Base-by-base conservation (phyloP, 1,139 yeast genomes). In the Debaryomycetaceae sp. region DNA sequence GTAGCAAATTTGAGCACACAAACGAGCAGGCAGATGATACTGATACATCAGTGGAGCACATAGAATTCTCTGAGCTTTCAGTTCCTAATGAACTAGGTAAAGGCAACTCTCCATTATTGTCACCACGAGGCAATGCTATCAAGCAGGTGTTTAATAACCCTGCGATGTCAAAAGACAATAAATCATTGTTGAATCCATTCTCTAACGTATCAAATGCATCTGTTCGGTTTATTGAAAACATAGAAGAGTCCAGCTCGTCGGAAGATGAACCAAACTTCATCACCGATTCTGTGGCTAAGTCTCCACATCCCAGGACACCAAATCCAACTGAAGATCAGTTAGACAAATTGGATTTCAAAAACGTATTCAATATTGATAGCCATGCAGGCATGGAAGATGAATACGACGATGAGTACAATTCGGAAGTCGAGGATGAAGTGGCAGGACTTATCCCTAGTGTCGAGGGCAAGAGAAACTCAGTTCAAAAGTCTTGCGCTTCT, bases 51-150 rank as follows among this genome's bases (percentile, higher is more conserved):
- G 34, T 39, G n/a, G 47, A 45, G 24, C 51, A 52, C 40, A 41
- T 47, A 7, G 55, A 49, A 37, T 37, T 42, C 20, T 36, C 44
- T 23, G 41, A 27, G 8, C 31, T 37, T 13, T 22, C 13, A 9
- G 17, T 34, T 4, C 38, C 41, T 23, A 40, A 24, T 24, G 33
- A 36, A 3, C 11, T 31, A 5, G 24, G 31, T 14, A 14, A 4
- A 23, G 8, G 37, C 6, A 34, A 27, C 7, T 33, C 37, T 27
- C 39, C 46, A 6, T 49, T 65, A 35, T 42, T 53, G 24, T 64
- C 72, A 31, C 76, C 76, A 1, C 55, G 73, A 43, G 78, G 78
- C 0, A 64, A 66, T 39, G 78, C 79, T n/a, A 74, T 74, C 41
- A 72, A 65, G 51, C 65, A 64, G 48, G 78, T 74, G 1, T 74